These are phyloP conservation scores for Microstegium vimineum DNA, from an alignment of 176 grass and related monocot species.

Conservation along the genomic window DNA sequence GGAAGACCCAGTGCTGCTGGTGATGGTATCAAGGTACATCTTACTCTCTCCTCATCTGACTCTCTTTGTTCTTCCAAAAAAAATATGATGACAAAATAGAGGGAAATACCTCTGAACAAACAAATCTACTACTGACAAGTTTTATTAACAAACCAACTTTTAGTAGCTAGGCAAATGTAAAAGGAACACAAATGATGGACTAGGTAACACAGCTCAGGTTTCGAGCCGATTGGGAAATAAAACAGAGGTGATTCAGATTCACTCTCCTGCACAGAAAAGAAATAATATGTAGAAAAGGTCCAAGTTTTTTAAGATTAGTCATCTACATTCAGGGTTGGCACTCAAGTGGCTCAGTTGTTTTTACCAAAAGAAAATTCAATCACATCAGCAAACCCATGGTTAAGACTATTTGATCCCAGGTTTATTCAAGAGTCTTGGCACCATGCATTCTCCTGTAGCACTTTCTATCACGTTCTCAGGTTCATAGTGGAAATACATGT, in stretches of 20 bases:
- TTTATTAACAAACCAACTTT: not conserved
- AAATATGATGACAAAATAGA: not conserved
- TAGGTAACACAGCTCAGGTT: not conserved
- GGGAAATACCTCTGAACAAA: not conserved
- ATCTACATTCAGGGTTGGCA: not conserved
- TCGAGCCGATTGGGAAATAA: not conserved
- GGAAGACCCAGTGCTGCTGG: not conserved
- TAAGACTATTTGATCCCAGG: not conserved
- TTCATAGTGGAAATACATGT: conserved; percentile 9
- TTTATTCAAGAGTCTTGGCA: not conserved
- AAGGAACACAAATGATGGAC: not conserved
- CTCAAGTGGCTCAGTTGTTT: conserved; percentile 4
- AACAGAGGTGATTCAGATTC: no score
- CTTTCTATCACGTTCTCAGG: not conserved
- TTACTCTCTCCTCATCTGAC: not conserved
- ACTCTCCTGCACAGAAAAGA: not conserved
- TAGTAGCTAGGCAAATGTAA: not conserved
- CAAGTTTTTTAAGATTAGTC: not conserved
- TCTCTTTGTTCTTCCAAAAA: not conserved
- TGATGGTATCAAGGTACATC: not conserved
- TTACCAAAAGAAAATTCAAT: conserved; percentile 19
- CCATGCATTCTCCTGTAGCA: not conserved
- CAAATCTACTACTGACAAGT: not conserved
- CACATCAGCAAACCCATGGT: conserved; percentile 8
- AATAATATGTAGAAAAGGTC: not conserved